phyloP scores from a whole-genome alignment of 2,329 filamentous ascomycete genomes.

The Monosporascus sp. region DNA sequence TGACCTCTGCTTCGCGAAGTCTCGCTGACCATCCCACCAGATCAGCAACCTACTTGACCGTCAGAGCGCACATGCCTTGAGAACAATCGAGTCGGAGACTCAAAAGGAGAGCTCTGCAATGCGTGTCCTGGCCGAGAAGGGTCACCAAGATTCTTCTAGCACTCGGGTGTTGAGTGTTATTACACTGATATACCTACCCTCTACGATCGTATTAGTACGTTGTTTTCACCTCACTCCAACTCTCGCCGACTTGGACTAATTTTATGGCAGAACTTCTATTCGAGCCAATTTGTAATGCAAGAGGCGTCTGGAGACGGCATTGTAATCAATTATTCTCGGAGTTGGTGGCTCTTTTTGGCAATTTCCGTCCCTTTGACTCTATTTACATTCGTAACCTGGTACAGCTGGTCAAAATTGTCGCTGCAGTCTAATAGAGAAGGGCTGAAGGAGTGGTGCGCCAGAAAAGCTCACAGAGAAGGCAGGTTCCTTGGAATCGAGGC shows the following conservation, averaged over 20 bases:
- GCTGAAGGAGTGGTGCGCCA: too few relatives aligned
- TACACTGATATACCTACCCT: background rate
- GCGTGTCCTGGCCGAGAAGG: background rate
- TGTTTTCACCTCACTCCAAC: background rate
- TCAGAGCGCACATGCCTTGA: background rate
- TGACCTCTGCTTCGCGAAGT: too few relatives aligned
- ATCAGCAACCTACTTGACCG: background rate
- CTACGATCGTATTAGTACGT: background rate
- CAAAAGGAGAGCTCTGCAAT: background rate
- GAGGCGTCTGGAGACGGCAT: background rate
- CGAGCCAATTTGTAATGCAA: background rate
- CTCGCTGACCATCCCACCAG: background rate
- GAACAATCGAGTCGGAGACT: background rate
- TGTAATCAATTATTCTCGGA: background rate
- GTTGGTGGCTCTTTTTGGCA: background rate
- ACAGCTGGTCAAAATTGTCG: too few relatives aligned
- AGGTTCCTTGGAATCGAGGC: too few relatives aligned
- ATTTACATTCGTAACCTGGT: too few relatives aligned
- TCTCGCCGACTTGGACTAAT: background rate
- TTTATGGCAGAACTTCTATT: background rate
- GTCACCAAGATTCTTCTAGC: background rate
- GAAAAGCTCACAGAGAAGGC: too few relatives aligned
- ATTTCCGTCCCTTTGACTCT: background rate
- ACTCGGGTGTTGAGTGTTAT: background rate
- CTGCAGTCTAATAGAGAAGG: too few relatives aligned